Evolutionary conservation across 2,329 filamentous ascomycete species (phyloP).

Genomic region (Penicillium sp.): DNA sequence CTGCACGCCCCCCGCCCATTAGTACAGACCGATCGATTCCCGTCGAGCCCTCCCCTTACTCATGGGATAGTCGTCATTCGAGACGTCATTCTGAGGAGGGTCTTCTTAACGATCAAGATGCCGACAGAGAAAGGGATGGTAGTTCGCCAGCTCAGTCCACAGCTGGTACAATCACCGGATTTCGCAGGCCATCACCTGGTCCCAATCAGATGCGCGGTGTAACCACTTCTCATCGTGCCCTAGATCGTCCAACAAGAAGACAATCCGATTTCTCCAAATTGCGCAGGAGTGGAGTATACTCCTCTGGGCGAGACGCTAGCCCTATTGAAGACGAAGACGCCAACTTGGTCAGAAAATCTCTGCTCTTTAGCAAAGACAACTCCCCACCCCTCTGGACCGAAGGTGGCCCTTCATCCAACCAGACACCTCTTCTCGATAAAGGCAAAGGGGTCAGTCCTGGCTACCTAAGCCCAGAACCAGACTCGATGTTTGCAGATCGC

Average conservation of each 20-base stretch:
- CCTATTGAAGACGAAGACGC: constrained; percentile 46
- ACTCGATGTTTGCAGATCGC: constrained; percentile 19
- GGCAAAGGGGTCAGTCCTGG: constrained; percentile 15
- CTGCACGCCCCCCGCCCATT: constrained; percentile 46
- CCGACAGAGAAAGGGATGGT: constrained; percentile 18
- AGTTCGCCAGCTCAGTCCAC: constrained; percentile 17
- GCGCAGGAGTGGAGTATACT: constrained; percentile 37
- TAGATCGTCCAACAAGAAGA: constrained; percentile 30
- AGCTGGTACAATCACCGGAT: constrained; percentile 16
- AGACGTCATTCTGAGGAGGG: constrained; percentile 56
- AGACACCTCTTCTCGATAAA: constrained; percentile 33
- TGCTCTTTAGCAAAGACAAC: constrained; percentile 32
- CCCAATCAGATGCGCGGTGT: constrained; percentile 28
- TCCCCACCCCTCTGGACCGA: constrained; percentile 31
- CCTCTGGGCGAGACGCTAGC: constrained; percentile 29
- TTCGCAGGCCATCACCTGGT: constrained; percentile 26
- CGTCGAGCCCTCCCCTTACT: constrained; percentile 55
- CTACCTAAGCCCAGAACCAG: constrained; percentile 14
- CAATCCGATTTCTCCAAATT: constrained; percentile 29
- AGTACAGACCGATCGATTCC: constrained; percentile 49
- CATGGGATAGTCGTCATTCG: constrained; percentile 57
- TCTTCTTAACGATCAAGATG: constrained; percentile 47
- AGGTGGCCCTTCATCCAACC: constrained; percentile 27
- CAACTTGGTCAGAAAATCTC: constrained; percentile 40
- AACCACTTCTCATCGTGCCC: constrained; percentile 37